Conservation (phyloP, 306 rosid species). For the Acacia crassicarpa region DNA sequence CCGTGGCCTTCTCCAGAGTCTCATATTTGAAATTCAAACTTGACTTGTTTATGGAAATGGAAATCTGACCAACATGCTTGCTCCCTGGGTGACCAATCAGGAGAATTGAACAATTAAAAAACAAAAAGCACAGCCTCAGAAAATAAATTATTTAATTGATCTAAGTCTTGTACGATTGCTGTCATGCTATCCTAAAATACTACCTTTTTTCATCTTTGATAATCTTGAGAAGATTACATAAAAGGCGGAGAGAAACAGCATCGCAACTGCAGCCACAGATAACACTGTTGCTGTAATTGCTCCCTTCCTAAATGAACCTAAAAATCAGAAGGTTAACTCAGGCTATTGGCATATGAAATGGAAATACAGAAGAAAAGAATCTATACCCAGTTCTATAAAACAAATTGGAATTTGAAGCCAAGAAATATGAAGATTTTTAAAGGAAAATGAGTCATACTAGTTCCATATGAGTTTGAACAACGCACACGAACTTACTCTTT, state of each 20-base stretch:
- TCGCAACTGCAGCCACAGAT: slow-evolving; percentile 54
- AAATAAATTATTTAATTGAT: neutral
- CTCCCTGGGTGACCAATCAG: slow-evolving; percentile 38
- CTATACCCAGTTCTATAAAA: no score
- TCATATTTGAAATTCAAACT: slow-evolving; percentile 73
- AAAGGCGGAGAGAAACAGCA: slow-evolving; percentile 53
- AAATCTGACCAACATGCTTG: slow-evolving; percentile 32
- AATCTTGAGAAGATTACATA: slow-evolving; percentile 54
- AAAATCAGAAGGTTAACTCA: neutral
- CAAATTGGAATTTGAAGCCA: neutral
- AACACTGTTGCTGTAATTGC: slow-evolving; percentile 49
- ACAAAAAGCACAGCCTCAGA: slow-evolving; percentile 17
- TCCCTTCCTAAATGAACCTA: slow-evolving; percentile 55
- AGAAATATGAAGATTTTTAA: neutral
- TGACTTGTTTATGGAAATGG: slow-evolving; percentile 49
- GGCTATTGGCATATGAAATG: neutral
- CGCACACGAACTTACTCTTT: slow-evolving; percentile 34
- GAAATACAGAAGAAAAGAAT: neutral
- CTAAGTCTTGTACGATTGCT: neutral
- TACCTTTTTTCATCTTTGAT: slow-evolving; percentile 49
- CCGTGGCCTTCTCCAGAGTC: slow-evolving; percentile 76
- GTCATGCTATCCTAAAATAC: neutral
- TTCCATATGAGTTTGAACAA: neutral
- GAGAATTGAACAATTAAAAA: neutral
- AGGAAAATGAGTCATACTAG: neutral